Evolutionary conservation across 495 filamentous ascomycete genomes (phyloP), one percentile per base, ranked within the genome.

Genomic region (Cladorrhinum samala): DNA sequence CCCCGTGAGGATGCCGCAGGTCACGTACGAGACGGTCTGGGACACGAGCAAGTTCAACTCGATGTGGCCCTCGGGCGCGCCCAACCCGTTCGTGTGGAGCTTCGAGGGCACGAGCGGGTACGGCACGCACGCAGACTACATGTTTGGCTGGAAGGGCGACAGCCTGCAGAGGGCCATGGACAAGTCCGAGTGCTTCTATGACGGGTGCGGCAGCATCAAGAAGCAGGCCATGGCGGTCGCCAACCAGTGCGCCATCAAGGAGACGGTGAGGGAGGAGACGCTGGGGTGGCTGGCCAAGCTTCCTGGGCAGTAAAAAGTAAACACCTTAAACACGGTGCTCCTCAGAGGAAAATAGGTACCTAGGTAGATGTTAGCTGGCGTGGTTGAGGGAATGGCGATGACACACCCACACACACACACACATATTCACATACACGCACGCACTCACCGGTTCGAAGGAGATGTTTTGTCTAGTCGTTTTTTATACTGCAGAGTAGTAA

Each of bases 11-110:
- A 58, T 76, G 57, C 74, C 74, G 5, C 75, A 78, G 53, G 57
- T 78, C 6, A 67, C 70, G 2, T 78, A 70, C 61, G 75, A 78
- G 53, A 72, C 72, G 1, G 66, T 74, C 39, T 78, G 73, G 73
- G 71, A 77, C 52, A 75, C 74, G 0, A 70, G 61, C 49, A 55
- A 67, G 55, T 77, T 77, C 60, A 71, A 72, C 62, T 66, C 53
- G 61, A 50, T 72, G 60, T 77, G 73, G 69, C 72, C 71, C 3
- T 57, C 67, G 1, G 54, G 46, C 9, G 46, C 33, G 11, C 63
- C 68, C 1, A 72, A 75, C 42, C 73, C 74, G 9, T 77, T 75
- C 49, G 69, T 76, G 3, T 55, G 58, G 60, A 57, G 53, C 37
- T 63, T 52, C 37, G 60, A 60, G 20, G 60, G 51, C 17, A 61